A percentile compares a stretch with the other conserved stretches of the same genome.
Evolutionary conservation across 2,329 filamentous ascomycete genomes (phyloP).

Genomic region (Talaromyces sp.): DNA sequence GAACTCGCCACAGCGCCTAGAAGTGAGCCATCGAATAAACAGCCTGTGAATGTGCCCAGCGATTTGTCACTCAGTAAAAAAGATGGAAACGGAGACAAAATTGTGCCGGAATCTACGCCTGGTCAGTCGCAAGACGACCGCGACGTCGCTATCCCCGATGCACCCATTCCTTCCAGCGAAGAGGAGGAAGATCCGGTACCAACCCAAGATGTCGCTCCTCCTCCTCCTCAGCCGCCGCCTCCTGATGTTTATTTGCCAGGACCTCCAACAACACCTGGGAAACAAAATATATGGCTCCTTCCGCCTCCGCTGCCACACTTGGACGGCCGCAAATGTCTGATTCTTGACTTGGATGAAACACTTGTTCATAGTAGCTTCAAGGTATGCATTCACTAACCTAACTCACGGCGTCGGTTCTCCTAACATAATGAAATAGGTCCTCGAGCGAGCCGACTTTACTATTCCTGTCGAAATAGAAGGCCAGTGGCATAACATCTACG

Average conservation of each 20-base stretch:
- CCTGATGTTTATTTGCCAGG: conserved; percentile 51
- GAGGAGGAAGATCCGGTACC: conserved; percentile 42
- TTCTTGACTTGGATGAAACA: conserved; percentile 93
- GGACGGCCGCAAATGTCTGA: conserved; percentile 85
- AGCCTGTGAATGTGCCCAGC: neutral
- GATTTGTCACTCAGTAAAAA: neutral
- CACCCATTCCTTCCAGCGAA: conserved; percentile 38
- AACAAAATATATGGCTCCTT: conserved; percentile 63
- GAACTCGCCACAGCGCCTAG: conserved; percentile 24
- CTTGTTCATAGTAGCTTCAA: conserved; percentile 99
- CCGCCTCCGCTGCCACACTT: conserved; percentile 77
- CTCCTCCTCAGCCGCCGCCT: conserved; percentile 43
- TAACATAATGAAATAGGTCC: conserved; percentile 58
- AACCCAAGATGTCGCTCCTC: conserved; percentile 35
- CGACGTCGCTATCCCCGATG: conserved; percentile 63
- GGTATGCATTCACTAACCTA: conserved; percentile 48
- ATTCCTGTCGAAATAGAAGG: conserved; percentile 99
- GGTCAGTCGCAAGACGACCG: conserved; percentile 39
- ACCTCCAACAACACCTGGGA: conserved; percentile 39
- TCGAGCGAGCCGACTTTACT: conserved; percentile 97
- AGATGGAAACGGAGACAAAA: conserved; percentile 3
- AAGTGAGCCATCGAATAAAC: conserved; percentile 11
- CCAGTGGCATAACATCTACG: conserved; percentile 98
- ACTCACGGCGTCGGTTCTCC: conserved; percentile 14
- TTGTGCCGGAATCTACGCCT: conserved; percentile 5